Base-by-base conservation (phyloP, 108 stramenopile genomes). In the Pseudonitzschia delicatissima region DNA sequence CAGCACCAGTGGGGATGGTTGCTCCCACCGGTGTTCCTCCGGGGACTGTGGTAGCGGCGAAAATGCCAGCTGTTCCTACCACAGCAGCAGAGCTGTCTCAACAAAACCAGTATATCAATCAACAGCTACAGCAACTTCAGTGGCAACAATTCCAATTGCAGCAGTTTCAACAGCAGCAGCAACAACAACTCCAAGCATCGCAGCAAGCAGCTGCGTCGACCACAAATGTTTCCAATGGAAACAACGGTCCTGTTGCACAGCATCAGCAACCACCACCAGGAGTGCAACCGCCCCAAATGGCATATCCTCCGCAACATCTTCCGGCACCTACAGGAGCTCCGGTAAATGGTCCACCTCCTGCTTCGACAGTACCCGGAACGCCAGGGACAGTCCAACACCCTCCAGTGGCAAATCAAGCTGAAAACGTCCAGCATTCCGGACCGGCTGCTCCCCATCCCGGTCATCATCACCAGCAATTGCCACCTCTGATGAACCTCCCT, bases 141-240 rank as follows among this genome's bases (percentile, higher is more conserved):
- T 70, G 68, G 76, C 76, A 77, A 31, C 76, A 77, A 57, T 77
- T 66, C 48, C 80, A 81, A 51, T 37, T 81, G 58, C 80, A 81
- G 51, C 80, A 76, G 32, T 61, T 72, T 29, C 76, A 76, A 33
- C 74, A 72, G 33, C 72, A 76, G 27, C 69, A 70, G 40, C 67
- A 62, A 32, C 34, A 36, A 11, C 51, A 52, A 2, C 57, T 4
- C 34, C 57, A 58, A 58, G 15, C 31, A 58, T 12, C 57, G 0
- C 15, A 17, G 35, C 32, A 18, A 51, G 9, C 50, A 33, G 31
- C 12, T 28, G 57, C 33, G 34, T 36, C 20, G 21, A 21, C 35
- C 15, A 12, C 34, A 6, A 59, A 51, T 51, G 50, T 51, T 8
- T 13, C 13, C n/a, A 15, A 15, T 42, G 18, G 50, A 9, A 9